Conservation (phyloP, 768 basidiomycete genomes). For the Mycena kentingensis region DNA sequence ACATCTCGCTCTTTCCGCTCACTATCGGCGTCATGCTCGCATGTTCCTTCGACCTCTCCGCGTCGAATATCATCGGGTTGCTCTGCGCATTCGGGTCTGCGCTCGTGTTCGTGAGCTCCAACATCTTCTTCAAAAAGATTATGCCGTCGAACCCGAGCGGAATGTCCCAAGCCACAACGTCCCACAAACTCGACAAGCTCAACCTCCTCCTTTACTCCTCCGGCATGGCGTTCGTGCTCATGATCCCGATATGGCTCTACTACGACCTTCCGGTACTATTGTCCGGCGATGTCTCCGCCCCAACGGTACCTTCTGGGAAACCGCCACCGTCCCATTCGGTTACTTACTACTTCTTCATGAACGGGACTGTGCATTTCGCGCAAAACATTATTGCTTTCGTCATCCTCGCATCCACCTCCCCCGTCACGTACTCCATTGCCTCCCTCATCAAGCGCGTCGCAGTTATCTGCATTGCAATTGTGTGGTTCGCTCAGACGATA, state of each 20-base stretch:
- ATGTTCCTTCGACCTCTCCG: conserved; percentile 89
- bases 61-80: conserved; percentile 84
- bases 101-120: conserved; percentile 94
- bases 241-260: conserved; percentile 95
- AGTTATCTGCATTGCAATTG: conserved; percentile 96
- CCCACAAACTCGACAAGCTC: conserved; percentile 92
- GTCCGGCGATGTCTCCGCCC: conserved; percentile 42
- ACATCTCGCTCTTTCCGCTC: conserved; percentile 90
- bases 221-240: conserved; percentile 89
- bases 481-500: conserved; percentile 92
- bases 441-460: conserved; percentile 97
- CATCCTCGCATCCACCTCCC: conserved; percentile 92
- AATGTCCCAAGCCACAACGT: conserved; percentile 35
- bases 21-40: conserved; percentile 98
- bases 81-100: conserved; percentile 97
- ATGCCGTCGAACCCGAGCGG: conserved; percentile 68
- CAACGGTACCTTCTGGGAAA: conserved; percentile 47
- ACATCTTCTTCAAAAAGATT: conserved; percentile 99
- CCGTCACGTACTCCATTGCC: conserved; percentile 98
- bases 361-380: conserved; percentile 93
- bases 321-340: conserved; percentile 66
- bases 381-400: conserved; percentile 98
- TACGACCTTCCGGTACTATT: conserved; percentile 79
- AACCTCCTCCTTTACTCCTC: conserved; percentile 95
- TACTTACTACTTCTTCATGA: conserved; percentile 82